A percentile compares a stretch with the other conserved stretches of the same genome.
Conservation (phyloP, 768 basidiomycete species). For the Hydnomerulius pinastri region DNA sequence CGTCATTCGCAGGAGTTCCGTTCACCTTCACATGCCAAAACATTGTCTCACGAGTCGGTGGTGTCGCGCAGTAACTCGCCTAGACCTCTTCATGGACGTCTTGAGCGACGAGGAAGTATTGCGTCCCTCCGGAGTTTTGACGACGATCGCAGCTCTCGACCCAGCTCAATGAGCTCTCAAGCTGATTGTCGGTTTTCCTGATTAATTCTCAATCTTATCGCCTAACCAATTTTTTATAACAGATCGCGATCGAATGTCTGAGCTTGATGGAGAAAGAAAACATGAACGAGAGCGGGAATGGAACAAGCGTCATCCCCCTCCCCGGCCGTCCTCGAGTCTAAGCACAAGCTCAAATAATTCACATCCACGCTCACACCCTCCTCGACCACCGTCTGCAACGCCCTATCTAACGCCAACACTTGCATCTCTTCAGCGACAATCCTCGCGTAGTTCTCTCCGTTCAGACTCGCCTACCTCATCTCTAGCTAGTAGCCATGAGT, state of each 20-base stretch:
- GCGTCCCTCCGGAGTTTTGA: slow-evolving; percentile 46
- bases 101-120: slow-evolving; percentile 37
- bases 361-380: slow-evolving; percentile 39
- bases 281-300: slow-evolving; percentile 55
- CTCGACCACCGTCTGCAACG: slow-evolving; percentile 42
- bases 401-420: slow-evolving; percentile 36
- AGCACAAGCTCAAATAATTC: slow-evolving; percentile 36
- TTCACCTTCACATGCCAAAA: slow-evolving; percentile 24
- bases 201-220: not conserved
- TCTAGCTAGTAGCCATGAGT: slow-evolving; percentile 35
- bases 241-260: slow-evolving; percentile 49
- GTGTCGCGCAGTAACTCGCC: slow-evolving; percentile 10
- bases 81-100: slow-evolving; percentile 6
- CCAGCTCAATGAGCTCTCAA: slow-evolving; percentile 50
- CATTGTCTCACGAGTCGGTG: slow-evolving; percentile 17
- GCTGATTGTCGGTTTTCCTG: slow-evolving; percentile 47
- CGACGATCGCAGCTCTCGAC: slow-evolving; percentile 41
- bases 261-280: slow-evolving; percentile 45
- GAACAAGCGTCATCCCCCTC: slow-evolving; percentile 47
- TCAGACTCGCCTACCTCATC: slow-evolving; percentile 47
- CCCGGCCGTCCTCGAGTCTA: slow-evolving; percentile 48
- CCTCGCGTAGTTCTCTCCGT: slow-evolving; percentile 35
- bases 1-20: slow-evolving; percentile 30
- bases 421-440: slow-evolving; percentile 33
- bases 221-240: slow-evolving; percentile 1